Percentiles rank a stretch among this genome's conserved stretches.
phyloP scores from a whole-genome alignment of 768 basidiomycete species.

The Leccinum rimulosum region DNA sequence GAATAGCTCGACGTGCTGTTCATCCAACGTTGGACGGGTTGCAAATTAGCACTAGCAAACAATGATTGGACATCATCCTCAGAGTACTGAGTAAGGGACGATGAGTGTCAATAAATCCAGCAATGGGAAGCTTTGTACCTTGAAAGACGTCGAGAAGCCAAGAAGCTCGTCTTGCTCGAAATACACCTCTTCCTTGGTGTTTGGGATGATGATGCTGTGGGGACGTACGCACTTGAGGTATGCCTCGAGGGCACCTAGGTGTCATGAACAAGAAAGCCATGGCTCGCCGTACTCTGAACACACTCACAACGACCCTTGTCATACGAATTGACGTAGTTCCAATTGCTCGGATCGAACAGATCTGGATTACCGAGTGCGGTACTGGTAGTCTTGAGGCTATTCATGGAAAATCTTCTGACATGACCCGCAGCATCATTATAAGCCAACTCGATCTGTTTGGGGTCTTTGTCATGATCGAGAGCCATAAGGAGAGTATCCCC shows the following conservation, averaged over 20 bases:
- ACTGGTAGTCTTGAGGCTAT: slow-evolving; percentile 72
- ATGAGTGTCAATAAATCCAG: slow-evolving; percentile 1
- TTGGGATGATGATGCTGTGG: slow-evolving; percentile 57
- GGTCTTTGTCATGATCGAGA: slow-evolving; percentile 78
- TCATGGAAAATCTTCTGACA: slow-evolving; percentile 80
- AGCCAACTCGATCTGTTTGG: slow-evolving; percentile 70
- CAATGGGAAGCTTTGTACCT: slow-evolving; percentile 45
- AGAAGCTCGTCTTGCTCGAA: slow-evolving; percentile 75
- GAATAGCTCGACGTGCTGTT: slow-evolving; percentile 72
- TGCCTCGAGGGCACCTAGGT: slow-evolving; percentile 76
- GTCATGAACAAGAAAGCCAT: background rate
- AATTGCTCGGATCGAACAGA: slow-evolving; percentile 63
- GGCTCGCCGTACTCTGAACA: background rate
- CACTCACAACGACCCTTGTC: slow-evolving; percentile 53
- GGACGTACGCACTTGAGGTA: slow-evolving; percentile 66
- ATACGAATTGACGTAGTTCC: slow-evolving; percentile 66
- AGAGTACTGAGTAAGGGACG: slow-evolving; percentile 59
- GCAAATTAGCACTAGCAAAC: slow-evolving; percentile 73
- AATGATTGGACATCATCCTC: slow-evolving; percentile 64
- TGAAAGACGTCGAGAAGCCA: slow-evolving; percentile 83
- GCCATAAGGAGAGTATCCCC: slow-evolving; percentile 88
- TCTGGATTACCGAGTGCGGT: slow-evolving; percentile 63
- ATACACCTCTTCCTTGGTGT: slow-evolving; percentile 39
- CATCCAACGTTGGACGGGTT: slow-evolving; percentile 83
- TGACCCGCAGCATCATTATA: slow-evolving; percentile 81